These are phyloP conservation scores for Knufia petricola DNA, from an alignment of 2,329 filamentous ascomycete genomes.

Conservation along the genomic window DNA sequence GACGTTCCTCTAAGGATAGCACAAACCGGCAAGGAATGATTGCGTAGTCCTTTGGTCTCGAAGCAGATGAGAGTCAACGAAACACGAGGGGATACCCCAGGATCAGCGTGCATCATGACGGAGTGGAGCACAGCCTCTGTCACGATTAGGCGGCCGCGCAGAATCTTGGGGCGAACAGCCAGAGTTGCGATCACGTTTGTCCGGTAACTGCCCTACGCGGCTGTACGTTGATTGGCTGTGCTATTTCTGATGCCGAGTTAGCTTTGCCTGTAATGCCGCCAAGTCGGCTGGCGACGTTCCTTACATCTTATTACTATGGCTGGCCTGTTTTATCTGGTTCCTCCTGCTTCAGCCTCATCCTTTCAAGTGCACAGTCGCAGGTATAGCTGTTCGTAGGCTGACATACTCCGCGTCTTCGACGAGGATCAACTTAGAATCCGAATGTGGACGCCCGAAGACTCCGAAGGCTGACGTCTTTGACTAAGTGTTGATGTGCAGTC, in stretches of 20 bases:
- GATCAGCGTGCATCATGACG: not conserved
- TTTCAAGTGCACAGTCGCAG: too few species aligned
- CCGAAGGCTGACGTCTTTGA: not conserved
- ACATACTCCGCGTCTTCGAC: too few species aligned
- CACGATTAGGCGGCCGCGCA: not conserved
- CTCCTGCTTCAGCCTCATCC: not conserved
- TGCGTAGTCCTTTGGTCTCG: slow-evolving; percentile 5
- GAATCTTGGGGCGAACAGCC: not conserved
- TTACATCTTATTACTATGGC: not conserved
- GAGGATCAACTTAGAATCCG: not conserved
- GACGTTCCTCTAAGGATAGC: not conserved
- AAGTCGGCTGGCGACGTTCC: not conserved
- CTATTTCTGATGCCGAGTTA: slow-evolving; percentile 9
- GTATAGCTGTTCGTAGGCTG: too few species aligned
- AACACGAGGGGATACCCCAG: not conserved
- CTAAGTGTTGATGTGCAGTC: not conserved
- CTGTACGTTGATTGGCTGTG: slow-evolving; percentile 4
- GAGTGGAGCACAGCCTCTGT: not conserved
- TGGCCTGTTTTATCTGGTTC: not conserved
- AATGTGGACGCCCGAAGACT: not conserved
- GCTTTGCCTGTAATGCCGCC: not conserved
- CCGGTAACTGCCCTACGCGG: not conserved
- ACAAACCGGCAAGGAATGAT: slow-evolving; percentile 1
- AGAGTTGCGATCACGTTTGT: slow-evolving; percentile 3
- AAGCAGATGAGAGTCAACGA: not conserved